Conservation (phyloP, 345 rosid genomes). For the Theobroma cacao region DNA sequence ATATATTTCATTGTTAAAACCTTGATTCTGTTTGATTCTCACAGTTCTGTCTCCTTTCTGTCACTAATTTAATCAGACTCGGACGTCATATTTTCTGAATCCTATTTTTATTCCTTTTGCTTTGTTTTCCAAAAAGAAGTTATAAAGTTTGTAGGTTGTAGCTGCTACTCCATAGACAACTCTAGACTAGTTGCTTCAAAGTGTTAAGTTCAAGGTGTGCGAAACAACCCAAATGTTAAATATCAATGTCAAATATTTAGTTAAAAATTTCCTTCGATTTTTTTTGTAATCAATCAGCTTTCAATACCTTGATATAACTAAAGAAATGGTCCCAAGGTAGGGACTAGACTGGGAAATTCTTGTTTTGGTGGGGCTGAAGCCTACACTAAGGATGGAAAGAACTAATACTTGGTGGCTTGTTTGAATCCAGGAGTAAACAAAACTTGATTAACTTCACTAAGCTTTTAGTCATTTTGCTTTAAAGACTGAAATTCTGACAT, state of each 20-base stretch:
- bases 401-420: not conserved
- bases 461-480: not conserved
- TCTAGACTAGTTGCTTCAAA: constrained; percentile 1
- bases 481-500: not conserved
- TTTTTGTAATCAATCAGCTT: not conserved
- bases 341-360: not conserved
- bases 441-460: not conserved
- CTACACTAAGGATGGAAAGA: not conserved
- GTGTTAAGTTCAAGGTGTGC: not conserved
- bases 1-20: not conserved
- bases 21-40: not conserved
- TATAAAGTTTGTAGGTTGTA: not conserved
- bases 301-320: not conserved
- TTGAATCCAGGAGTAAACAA: not conserved
- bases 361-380: not conserved
- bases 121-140: not conserved
- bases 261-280: not conserved
- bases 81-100: not conserved
- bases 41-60: not conserved
- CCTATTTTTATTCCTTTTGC: not conserved
- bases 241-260: not conserved
- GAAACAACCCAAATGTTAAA: not conserved
- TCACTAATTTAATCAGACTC: not conserved
- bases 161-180: not conserved
- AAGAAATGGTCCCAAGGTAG: not conserved